phyloP scores from a whole-genome alignment of 2,329 filamentous ascomycete genomes.

The Cladosporium cucumerinum region DNA sequence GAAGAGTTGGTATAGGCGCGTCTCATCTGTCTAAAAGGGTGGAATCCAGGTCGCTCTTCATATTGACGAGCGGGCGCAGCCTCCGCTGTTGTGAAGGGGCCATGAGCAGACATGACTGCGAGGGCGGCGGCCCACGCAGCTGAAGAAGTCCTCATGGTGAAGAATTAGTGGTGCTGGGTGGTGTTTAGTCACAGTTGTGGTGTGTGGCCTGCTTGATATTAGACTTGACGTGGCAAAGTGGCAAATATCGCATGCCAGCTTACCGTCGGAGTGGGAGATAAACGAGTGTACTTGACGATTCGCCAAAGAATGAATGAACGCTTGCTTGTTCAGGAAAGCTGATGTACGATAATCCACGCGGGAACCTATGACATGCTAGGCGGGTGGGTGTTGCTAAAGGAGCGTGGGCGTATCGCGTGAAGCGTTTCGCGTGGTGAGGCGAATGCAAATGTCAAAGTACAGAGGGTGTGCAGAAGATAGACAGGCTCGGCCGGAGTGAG shows the following conservation, averaged over 20 bases:
- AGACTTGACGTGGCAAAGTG: constrained; percentile 17
- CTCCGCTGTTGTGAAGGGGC: constrained; percentile 46
- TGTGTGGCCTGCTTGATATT: constrained; percentile 17
- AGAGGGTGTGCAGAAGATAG: constrained; percentile 8
- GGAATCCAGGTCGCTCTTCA: constrained; percentile 43
- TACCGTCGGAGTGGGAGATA: constrained; percentile 40
- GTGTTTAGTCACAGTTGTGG: constrained; percentile 21
- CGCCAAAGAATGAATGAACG: constrained; percentile 27
- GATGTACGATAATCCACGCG: constrained; percentile 16
- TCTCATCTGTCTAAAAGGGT: constrained; percentile 36
- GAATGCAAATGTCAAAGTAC: constrained; percentile 11
- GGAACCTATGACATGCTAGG: constrained; percentile 29
- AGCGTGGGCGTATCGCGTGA: constrained; percentile 28
- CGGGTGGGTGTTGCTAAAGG: constrained; percentile 24
- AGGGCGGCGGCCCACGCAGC: constrained; percentile 47
- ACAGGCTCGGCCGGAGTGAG: constrained; percentile 7
- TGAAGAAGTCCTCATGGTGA: constrained; percentile 44
- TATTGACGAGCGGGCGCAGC: constrained; percentile 45
- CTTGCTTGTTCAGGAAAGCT: constrained; percentile 23
- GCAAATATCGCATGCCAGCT: constrained; percentile 18
- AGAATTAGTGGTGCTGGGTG: constrained; percentile 19
- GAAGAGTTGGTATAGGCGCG: constrained; percentile 38
- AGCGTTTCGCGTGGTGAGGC: constrained; percentile 24
- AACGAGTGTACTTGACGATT: constrained; percentile 53
- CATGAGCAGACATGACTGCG: constrained; percentile 43